phyloP scores from a whole-genome alignment of 441 rosid genomes.

The Arabidopsis hybrid region DNA sequence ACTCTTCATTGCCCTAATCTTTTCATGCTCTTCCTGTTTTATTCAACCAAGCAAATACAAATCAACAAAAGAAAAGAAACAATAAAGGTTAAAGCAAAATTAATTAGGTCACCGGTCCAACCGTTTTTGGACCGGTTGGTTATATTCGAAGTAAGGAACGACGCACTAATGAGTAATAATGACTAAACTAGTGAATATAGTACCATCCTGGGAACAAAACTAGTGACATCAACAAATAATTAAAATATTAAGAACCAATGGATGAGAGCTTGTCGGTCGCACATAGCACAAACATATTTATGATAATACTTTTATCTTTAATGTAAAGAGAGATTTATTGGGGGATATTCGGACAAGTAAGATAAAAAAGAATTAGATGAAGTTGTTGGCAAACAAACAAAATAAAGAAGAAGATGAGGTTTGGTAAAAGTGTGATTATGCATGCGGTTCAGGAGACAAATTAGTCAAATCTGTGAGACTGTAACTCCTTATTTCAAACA shows the following conservation, averaged over 20 bases:
- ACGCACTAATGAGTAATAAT: constrained; percentile 22
- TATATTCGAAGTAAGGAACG: constrained; percentile 4
- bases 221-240: constrained; percentile 37
- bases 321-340: constrained; percentile 29
- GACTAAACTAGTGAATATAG: constrained; percentile 32
- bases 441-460: constrained; percentile 42
- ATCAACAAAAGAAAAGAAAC: constrained; percentile 1
- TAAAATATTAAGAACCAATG: constrained; percentile 17
- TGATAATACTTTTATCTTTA: constrained; percentile 37
- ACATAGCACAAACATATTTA: constrained; percentile 33
- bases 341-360: constrained; percentile 34
- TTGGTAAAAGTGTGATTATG: constrained; percentile 46
- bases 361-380: constrained; percentile 14
- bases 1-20: constrained; percentile 68
- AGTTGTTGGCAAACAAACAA: constrained; percentile 33
- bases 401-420: constrained; percentile 16
- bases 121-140: constrained; percentile 28
- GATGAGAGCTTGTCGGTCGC: constrained; percentile 38
- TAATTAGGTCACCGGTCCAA: constrained; percentile 35
- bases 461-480: constrained; percentile 38
- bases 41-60: constrained; percentile 27
- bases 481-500: constrained; percentile 37
- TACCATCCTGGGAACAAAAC: constrained; percentile 27
- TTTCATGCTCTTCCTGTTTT: constrained; percentile 88
- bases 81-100: background rate